Evolutionary conservation across 1,284 basidiomycete genomes (phyloP), one percentile per base, ranked within the genome.

Genomic region (Tylopilus sp.): DNA sequence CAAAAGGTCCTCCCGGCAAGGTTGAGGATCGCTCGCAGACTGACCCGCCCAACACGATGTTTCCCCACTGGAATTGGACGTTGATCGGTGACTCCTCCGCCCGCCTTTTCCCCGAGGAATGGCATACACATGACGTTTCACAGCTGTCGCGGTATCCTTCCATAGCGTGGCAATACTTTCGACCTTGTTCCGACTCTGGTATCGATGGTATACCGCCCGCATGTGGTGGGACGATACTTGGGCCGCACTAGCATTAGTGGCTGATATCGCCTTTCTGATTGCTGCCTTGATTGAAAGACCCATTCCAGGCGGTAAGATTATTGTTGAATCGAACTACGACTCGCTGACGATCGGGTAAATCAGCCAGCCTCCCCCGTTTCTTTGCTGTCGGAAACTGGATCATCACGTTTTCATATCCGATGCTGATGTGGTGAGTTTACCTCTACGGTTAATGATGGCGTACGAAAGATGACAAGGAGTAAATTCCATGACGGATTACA

Each of bases 201-300:
- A 65, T 36, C 52, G 54, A 26, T 66, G 60, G 57, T 35, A 57
- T 43, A 58, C 47, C 10, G 29, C 32, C 5, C 65, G 36, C 10
- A 20, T 68, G 47, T 68, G 67, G 67, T 69, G 61, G 65, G 68
- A 70, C 13, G 68, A 69, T 37, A 53, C 39, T 5, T 63, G 54
- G 57, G 65, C 57, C 1, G 24, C 19, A 5, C 7, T 63, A 7
- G 67, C 63, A 5, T 37, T 62, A 4, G 31, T 51, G 20, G 59
- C 50, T 13, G 67, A 68, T 33, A 14, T 56, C 5, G 39, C 32
- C 5, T 57, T 43, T 37, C 13, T 66, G 22, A 22, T 60, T 20
- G 31, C n/a, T 31, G 4, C 48, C 1, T 19, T 52, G 9, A 32
- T 66, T 17, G 54, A 62, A n/a, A 31, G 35, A n/a, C 58, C 61